Conservation (phyloP, 1,284 basidiomycete genomes). For the Moniliella sp. region DNA sequence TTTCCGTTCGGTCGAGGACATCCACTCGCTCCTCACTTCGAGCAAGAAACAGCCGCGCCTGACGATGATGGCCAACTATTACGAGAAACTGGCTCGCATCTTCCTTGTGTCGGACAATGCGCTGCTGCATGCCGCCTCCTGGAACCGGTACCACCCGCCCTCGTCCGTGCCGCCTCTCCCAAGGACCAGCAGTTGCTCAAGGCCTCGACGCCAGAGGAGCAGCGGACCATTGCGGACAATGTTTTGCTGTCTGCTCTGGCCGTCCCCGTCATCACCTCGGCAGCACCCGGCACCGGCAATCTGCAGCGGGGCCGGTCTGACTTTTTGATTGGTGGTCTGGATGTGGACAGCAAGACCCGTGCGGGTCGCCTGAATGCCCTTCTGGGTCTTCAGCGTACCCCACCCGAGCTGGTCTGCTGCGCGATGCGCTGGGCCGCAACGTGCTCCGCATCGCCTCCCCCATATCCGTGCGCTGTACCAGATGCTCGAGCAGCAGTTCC, state of each 20-base stretch:
- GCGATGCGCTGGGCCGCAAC: conserved; percentile 44
- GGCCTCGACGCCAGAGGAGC: conserved; percentile 46
- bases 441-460: conserved; percentile 61
- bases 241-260: conserved; percentile 81
- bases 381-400: conserved; percentile 62
- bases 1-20: conserved; percentile 92
- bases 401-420: conserved; percentile 58
- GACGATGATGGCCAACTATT: conserved; percentile 96
- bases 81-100: conserved; percentile 89
- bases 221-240: conserved; percentile 62
- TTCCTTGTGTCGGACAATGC: conserved; percentile 67
- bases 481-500: conserved; percentile 79
- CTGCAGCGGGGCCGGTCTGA: conserved; percentile 38
- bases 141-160: conserved; percentile 51
- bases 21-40: conserved; percentile 81
- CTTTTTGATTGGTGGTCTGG: conserved; percentile 46
- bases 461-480: conserved; percentile 63
- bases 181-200: conserved; percentile 13
- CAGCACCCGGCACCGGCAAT: conserved; percentile 39
- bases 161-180: too few relatives aligned
- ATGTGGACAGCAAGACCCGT: conserved; percentile 39
- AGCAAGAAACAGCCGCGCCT: conserved; percentile 69
- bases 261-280: conserved; percentile 59
- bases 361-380: conserved; percentile 61
- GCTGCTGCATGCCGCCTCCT: conserved; percentile 88